Evolutionary conservation across 2,329 filamentous ascomycete genomes (phyloP), one percentile per base, ranked within the genome.

Genomic region (Alternaria tenuissima): DNA sequence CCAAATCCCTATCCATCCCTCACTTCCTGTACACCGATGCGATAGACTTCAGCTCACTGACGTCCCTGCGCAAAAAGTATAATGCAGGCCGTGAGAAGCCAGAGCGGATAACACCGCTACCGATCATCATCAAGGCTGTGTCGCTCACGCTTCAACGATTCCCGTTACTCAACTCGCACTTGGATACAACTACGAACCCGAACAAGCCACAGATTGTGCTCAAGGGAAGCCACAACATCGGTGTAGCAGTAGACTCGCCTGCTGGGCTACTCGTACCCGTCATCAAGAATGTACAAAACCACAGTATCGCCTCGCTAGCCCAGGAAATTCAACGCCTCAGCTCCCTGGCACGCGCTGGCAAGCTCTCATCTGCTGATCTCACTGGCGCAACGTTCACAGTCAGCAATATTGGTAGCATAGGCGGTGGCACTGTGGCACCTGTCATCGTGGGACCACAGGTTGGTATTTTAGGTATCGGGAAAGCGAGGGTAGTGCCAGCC

Each of bases 1-100:
- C 94, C 14, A 89, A 89, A 59, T 97, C 94, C 3, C 86, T 99
- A 64, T 87, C 81, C 52, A 98, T 97, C 70, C 95, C 95, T 0
- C 95, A 98, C 80, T 97, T 99, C 81, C 87, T 98, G 62, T 99
- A 96, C 81, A 91, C 93, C 39, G 93, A 97, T 79, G 92, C 94
- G 75, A 84, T 97, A 51, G 91, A 96, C 81, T 90, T 97, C 77
- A 89, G 91, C 43, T 83, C 86, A 39, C 86, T 99, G 5, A 88
- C 88, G 59, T 80, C 86, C 49, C 85, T 97, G 53, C 91, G 95
- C 47, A 83, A 84, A 63, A 89, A 88, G 48, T 86, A 97, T 59
- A 96, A 96, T 80, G 63, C 75, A 46, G 69, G 74, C 28, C 73
- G 76, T 44, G 71, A 76, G 30, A 73, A 75, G 65, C 72, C 51